Evolutionary conservation across 495 filamentous ascomycete genomes (phyloP).

Genomic region (Lichina pygmaea): DNA sequence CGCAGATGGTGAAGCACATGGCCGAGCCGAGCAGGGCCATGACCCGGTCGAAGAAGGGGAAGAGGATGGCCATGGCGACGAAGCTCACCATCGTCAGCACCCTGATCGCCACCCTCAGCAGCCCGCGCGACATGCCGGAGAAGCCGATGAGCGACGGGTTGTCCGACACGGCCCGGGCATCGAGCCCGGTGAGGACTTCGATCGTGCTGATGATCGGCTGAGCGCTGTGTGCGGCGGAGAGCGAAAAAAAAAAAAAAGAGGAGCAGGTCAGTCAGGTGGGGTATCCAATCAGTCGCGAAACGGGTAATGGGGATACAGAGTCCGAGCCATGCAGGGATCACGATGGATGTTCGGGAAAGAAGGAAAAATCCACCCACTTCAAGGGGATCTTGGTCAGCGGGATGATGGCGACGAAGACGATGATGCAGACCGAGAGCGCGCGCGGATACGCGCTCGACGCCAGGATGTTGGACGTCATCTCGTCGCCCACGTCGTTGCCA

Average conservation of each 20-base stretch:
- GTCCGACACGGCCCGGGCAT: slow-evolving; percentile 22
- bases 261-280: too few species aligned
- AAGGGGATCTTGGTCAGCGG: slow-evolving; percentile 85
- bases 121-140: slow-evolving; percentile 26
- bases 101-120: slow-evolving; percentile 32
- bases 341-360: slow-evolving; percentile 5
- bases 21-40: slow-evolving; percentile 82
- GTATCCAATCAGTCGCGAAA: too few species aligned
- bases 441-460: slow-evolving; percentile 44
- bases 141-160: slow-evolving; percentile 20
- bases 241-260: too few species aligned
- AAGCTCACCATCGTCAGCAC: slow-evolving; percentile 29
- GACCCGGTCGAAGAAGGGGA: slow-evolving; percentile 75
- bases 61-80: slow-evolving; percentile 44
- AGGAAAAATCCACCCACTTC: slow-evolving; percentile 25
- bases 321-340: too few species aligned
- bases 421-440: slow-evolving; percentile 47
- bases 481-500: slow-evolving; percentile 57
- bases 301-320: too few species aligned
- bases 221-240: slow-evolving; percentile 17
- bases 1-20: slow-evolving; percentile 84
- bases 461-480: slow-evolving; percentile 76
- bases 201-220: slow-evolving; percentile 66
- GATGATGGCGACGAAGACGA: slow-evolving; percentile 69
- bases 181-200: slow-evolving; percentile 55